Evolutionary conservation across 768 basidiomycete genomes (phyloP), one percentile per base, ranked within the genome.

Genomic region (Lanmaoa pseudosensibilis): DNA sequence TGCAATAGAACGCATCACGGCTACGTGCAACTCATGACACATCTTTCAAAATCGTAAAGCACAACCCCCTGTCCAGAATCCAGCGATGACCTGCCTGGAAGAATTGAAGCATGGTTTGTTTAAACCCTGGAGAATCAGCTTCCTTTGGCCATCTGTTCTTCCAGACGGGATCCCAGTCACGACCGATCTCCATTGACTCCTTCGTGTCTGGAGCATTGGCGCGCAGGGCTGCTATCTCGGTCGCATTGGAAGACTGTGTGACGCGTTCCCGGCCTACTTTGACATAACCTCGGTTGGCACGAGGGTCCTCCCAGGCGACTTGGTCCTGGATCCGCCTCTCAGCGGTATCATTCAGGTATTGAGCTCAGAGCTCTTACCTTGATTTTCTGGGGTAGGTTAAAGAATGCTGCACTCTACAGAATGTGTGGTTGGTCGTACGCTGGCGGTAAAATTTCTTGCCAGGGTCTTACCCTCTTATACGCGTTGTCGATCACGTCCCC

Each of bases 131-230:
- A 2, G 75, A 82, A 50, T 84, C 79, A 2, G 57, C 65, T 63
- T 90, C 84, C 41, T 75, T 72, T 4, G 89, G 92, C 92, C 93
- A 94, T 60, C 80, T 79, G 68, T 95, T 95, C 68, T 81, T 84
- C 86, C 87, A 91, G 38, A 73, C 77, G 16, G 80, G 75, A 61
- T 90, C 90, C 84, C 87, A 88, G 55, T 95, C 91, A 25, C 88
- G 80, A 32, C 93, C 92, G 45, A 95, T 93, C 70, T 95, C 92
- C 85, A 94, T 92, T 9, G 84, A 78, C 70, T 94, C 92, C 71
- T 92, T 92, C 73, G 74, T 84, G 67, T 92, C 92, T 0, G 92
- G 92, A 0, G 92, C 84, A 56, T 83, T 84, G 55, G 74, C 76
- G n/a, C 92, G 84, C 21, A 94, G 74, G 43, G 78, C 70, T 44